These are phyloP conservation scores for Phytophthora sansomeana DNA, from an alignment of 352 stramenopile species.

Conservation along the genomic window DNA sequence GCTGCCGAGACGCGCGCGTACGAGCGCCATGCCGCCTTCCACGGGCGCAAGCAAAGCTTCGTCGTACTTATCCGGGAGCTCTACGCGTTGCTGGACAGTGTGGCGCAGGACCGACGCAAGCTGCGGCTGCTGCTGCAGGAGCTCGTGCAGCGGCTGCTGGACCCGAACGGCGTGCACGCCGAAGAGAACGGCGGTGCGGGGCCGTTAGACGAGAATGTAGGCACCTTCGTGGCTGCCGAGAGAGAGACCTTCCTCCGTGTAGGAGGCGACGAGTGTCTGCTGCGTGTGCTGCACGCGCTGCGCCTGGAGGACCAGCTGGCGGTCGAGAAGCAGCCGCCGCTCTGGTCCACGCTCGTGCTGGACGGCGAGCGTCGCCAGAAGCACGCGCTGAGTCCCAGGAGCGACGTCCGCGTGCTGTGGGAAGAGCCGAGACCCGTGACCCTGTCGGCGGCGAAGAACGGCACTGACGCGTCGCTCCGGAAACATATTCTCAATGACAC, in stretches of 20 bases:
- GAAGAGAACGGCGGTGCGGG: constrained; percentile 18
- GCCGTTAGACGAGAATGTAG: constrained; percentile 31
- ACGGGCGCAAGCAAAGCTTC: constrained; percentile 59
- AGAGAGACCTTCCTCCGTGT: constrained; percentile 75
- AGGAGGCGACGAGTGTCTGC: constrained; percentile 76
- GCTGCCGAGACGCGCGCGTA: constrained; percentile 51
- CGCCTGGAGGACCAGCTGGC: constrained; percentile 57
- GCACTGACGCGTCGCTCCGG: constrained; percentile 53
- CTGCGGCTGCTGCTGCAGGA: constrained; percentile 75
- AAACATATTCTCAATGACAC: constrained; percentile 75
- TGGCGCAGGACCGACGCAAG: constrained; percentile 57
- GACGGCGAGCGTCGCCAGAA: constrained; percentile 39
- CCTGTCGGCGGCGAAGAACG: constrained; percentile 45
- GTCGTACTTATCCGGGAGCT: constrained; percentile 70
- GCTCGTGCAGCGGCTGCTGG: constrained; percentile 73
- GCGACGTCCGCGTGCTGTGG: constrained; percentile 70
- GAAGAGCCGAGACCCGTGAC: constrained; percentile 48
- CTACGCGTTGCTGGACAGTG: constrained; percentile 63
- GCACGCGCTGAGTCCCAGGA: constrained; percentile 43
- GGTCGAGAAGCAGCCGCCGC: constrained; percentile 16
- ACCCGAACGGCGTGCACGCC: constrained; percentile 66
- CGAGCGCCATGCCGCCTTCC: constrained; percentile 54
- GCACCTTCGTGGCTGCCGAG: constrained; percentile 53
- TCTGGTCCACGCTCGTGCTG: constrained; percentile 44
- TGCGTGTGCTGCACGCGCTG: constrained; percentile 77